Conservation (phyloP, 139 green algal species). For the Parachlorella kessleri region DNA sequence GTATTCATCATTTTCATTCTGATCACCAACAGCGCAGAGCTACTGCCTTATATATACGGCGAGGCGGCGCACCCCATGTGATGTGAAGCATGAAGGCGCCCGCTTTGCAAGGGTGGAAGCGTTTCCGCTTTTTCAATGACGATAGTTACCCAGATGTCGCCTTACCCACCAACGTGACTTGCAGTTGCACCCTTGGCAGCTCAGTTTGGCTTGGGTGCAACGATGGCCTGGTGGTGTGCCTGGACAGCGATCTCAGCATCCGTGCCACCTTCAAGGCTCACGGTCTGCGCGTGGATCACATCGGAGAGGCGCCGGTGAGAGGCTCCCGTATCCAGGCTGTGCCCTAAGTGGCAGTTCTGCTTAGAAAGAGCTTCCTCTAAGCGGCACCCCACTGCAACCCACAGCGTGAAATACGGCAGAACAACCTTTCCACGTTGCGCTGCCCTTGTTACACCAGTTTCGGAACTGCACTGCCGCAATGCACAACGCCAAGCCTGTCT, state of each 20-base stretch:
- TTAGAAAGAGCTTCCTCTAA: neutral
- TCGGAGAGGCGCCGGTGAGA: conserved; percentile 13
- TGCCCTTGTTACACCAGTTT: neutral
- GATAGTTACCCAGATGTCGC: neutral
- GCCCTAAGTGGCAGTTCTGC: neutral
- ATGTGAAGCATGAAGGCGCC: too few species aligned
- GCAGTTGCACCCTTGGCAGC: neutral
- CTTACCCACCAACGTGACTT: conserved; percentile 6
- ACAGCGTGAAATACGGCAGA: neutral
- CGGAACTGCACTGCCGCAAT: neutral
- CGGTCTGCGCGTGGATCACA: neutral
- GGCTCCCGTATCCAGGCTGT: neutral
- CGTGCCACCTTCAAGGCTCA: neutral
- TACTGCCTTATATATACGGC: too few species aligned
- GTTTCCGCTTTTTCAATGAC: neutral
- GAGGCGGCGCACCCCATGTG: too few species aligned
- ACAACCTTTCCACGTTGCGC: neutral
- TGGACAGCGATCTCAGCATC: conserved; percentile 45
- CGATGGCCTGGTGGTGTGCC: conserved; percentile 58
- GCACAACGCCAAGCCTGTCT: neutral
- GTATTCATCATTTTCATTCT: too few species aligned
- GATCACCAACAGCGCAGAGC: too few species aligned
- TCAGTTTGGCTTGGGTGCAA: conserved; percentile 59
- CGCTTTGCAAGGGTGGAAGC: neutral
- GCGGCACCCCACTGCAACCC: neutral